Evolutionary conservation across 2,329 filamentous ascomycete species (phyloP), one percentile per base, ranked within the genome.

Genomic region (Sporothrix variecibatus): DNA sequence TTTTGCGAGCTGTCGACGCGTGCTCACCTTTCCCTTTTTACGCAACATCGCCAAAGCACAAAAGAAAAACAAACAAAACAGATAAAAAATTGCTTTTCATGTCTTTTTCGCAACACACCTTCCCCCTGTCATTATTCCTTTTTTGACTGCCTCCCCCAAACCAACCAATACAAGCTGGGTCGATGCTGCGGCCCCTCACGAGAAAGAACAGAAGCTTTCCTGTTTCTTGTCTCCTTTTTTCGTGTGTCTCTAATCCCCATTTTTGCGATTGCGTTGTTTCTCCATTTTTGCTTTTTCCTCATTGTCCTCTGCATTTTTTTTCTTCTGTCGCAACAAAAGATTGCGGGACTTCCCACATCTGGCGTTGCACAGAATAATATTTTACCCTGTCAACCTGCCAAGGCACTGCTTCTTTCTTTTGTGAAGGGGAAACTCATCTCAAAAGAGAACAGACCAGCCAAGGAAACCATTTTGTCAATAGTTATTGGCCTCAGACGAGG

Each of bases 121-220:
- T 38, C 28, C 28, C 67, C 67, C 46, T 34, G 5, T 53, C 20
- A 26, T 12, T 23, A 31, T 23, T 23, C 26, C 8, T 51, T 31
- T 51, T 69, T 53, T 69, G 46, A 15, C 40, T 23, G 28, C 26
- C 51, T 31, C 58, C 58, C 58, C 40, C 12, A 68, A 43, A 62
- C 38, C 38, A 71, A 72, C 34, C 70, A 58, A 51, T 53, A 72
- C 74, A 74, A 72, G 82, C 81, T 83, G 85, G 86, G 86, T 85
- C 86, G 86, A 87, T 87, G 84, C 86, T 87, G 82, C 86, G 85
- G 79, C 85, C 85, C 83, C 84, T 64, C 83, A 82, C 80, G 81
- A 31, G 46, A 51, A 31, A 20, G 17, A 12, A 28, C 51, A 56
- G 23, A 15, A 7, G 51, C 51, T 12, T 53, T 58, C 31, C 20